phyloP scores from a whole-genome alignment of 345 rosid species.

The Acer yangbiense region DNA sequence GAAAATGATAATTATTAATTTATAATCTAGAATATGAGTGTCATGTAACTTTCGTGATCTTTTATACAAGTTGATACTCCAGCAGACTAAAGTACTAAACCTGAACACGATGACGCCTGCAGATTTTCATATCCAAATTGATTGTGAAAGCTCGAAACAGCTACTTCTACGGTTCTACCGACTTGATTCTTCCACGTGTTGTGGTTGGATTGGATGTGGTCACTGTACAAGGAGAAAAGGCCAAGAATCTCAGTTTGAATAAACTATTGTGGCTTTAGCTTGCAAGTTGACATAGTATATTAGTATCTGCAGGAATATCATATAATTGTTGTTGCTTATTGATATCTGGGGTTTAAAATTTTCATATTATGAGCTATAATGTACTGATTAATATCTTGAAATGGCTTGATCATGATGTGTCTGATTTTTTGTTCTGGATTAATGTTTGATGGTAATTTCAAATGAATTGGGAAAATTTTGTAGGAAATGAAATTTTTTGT shows the following conservation, averaged over 20 bases:
- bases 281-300: neutral
- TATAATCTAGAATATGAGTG: neutral
- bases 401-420: neutral
- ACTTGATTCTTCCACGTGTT: constrained; percentile 7
- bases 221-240: neutral
- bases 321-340: too few relatives aligned
- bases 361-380: neutral
- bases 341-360: neutral
- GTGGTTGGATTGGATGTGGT: neutral
- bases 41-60: neutral
- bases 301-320: too few relatives aligned
- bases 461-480: neutral
- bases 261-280: neutral
- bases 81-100: neutral
- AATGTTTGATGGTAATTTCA: neutral
- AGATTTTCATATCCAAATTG: constrained; percentile 13
- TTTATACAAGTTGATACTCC: constrained; percentile 9
- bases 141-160: neutral
- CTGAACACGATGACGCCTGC: constrained; percentile 1
- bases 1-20: neutral
- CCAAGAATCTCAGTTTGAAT: neutral
- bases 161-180: neutral
- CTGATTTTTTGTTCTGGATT: neutral
- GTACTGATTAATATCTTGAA: neutral
- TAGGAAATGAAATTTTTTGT: too few relatives aligned